A percentile compares a stretch with the other conserved stretches of the same genome.
Conservation (phyloP, 257 asterid genomes). For the Scutellaria galericulata region DNA sequence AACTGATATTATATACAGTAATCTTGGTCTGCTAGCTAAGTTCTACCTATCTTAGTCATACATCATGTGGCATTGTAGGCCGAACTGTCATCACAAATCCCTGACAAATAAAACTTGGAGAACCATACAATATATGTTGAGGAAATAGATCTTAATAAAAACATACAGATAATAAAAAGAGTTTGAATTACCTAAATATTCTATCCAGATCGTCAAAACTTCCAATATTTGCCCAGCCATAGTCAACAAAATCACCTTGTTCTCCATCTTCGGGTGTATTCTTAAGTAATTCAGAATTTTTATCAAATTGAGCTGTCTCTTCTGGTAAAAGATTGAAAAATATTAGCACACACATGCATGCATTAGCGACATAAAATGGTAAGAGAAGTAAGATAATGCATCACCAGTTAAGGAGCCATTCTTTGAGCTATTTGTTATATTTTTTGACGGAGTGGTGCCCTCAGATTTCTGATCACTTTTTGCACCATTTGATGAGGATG, state of each 20-base stretch:
- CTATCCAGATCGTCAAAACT: conserved; percentile 93
- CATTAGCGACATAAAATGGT: conserved; percentile 10
- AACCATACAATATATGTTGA: neutral
- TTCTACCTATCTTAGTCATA: neutral
- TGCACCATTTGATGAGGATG: conserved; percentile 49
- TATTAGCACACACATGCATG: conserved; percentile 27
- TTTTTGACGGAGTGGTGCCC: conserved; percentile 42
- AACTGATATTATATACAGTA: too few species aligned
- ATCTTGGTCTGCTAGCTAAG: neutral
- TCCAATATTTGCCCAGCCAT: conserved; percentile 88
- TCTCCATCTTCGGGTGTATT: conserved; percentile 59
- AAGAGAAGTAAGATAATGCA: conserved; percentile 10
- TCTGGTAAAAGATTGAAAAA: conserved; percentile 45
- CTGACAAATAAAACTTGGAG: neutral
- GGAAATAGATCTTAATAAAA: conserved; percentile 25
- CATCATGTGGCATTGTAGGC: conserved; percentile 11
- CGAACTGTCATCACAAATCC: neutral
- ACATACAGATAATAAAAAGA: conserved; percentile 24
- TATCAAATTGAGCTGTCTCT: conserved; percentile 44
- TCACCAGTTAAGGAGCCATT: conserved; percentile 50
- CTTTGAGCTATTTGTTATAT: conserved; percentile 39
- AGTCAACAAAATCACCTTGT: conserved; percentile 71
- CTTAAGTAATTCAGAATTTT: conserved; percentile 63
- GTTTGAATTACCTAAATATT: conserved; percentile 74
- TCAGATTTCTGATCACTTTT: conserved; percentile 44